Evolutionary conservation across 352 stramenopile genomes (phyloP).

Genomic region (Aphanomyces invadans): DNA sequence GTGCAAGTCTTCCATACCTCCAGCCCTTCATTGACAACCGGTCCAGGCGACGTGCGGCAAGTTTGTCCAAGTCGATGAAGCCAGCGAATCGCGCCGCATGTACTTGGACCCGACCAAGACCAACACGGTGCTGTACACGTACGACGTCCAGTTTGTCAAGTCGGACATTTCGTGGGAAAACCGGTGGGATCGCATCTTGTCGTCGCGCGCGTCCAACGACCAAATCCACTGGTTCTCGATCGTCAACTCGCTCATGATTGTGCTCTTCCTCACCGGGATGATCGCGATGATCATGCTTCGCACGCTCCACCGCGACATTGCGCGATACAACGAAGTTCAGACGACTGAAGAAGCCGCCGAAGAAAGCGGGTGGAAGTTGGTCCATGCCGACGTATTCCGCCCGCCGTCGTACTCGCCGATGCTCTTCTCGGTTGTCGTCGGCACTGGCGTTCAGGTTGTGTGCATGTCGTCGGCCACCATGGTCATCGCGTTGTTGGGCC

Average conservation of each 20-base stretch:
- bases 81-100: slow-evolving; percentile 73
- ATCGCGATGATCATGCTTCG: slow-evolving; percentile 99
- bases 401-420: slow-evolving; percentile 90
- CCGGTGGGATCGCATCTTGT: slow-evolving; percentile 99
- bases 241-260: slow-evolving; percentile 99
- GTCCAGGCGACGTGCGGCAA: slow-evolving; percentile 79
- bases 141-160: slow-evolving; percentile 96
- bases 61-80: slow-evolving; percentile 82
- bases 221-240: slow-evolving; percentile 99
- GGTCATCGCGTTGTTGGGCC: slow-evolving; percentile 89
- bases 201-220: slow-evolving; percentile 91
- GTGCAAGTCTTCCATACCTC: not conserved
- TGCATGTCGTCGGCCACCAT: slow-evolving; percentile 93
- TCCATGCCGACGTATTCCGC: slow-evolving; percentile 98
- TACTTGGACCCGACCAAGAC: slow-evolving; percentile 59
- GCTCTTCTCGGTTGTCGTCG: slow-evolving; percentile 93
- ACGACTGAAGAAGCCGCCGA: slow-evolving; percentile 92
- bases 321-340: slow-evolving; percentile 93
- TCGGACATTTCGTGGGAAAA: slow-evolving; percentile 94
- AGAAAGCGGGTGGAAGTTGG: slow-evolving; percentile 95
- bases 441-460: slow-evolving; percentile 95
- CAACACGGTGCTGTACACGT: slow-evolving; percentile 96
- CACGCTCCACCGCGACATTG: slow-evolving; percentile 98
- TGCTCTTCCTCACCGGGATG: slow-evolving; percentile 98
- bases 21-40: not conserved